Base-by-base conservation (phyloP, 768 basidiomycete species). In the Amanita rubescens region DNA sequence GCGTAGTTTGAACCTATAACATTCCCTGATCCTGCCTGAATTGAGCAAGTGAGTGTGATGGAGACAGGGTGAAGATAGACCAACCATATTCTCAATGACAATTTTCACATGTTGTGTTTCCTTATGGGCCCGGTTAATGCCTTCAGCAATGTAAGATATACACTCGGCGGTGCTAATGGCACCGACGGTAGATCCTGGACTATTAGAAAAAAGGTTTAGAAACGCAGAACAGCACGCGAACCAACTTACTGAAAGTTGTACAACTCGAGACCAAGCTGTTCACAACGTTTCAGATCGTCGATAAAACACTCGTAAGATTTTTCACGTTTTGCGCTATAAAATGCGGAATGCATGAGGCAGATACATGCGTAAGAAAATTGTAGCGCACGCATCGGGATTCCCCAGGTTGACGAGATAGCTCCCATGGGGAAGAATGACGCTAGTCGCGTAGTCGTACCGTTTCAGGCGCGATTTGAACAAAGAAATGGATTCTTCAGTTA, bases 201-300 rank as follows among this genome's bases (percentile, higher is more conserved):
- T 69, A 41, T n/a, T n/a, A n/a, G n/a, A n/a, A n/a, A 14, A 25
- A 8, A 11, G 37, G 8, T 14, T 49, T 10, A 20, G 22, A 15
- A 3, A 44, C n/a, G 30, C 8, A 22, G 20, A 1, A 6, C 11
- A 39, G 17, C 20, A 22, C 3, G 10, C 20, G n/a, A 17, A 6
- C 25, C n/a, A 15, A 75, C 87, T 37, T 53, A 91, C 91, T 94
- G 91, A 64, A 93, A 90, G 62, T 94, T 93, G 65, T 89, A 93
- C 5, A 85, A 64, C 51, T 72, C 69, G 17, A 94, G 72, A 0
- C 85, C 90, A 15, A 94, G 77, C 55, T 75, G 75, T 59, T 91
- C 87, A 60, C 90, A 91, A 46, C 92, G 72, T 62, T 76, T 75
- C 22, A 94, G 69, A 54, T 94, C 92, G 53, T 94, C 92, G 7